A percentile compares a stretch with the other conserved stretches of the same genome.
Evolutionary conservation across 2,329 filamentous ascomycete species (phyloP).

Genomic region (Neobulgaria alba): DNA sequence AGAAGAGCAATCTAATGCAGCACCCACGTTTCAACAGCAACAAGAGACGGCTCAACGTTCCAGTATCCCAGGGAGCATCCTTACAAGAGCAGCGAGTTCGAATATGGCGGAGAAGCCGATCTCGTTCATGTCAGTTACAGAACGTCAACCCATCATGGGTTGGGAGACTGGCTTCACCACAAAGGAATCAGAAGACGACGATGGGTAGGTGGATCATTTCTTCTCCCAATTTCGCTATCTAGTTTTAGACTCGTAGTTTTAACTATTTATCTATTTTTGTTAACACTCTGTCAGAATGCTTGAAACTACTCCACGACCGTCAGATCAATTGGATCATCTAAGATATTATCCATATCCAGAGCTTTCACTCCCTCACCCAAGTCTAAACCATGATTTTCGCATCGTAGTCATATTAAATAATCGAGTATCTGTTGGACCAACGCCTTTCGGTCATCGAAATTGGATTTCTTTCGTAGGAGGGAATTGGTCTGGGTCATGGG

Average conservation of each 20-base stretch:
- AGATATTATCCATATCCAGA: conserved; percentile 29
- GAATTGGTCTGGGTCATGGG: conserved; percentile 41
- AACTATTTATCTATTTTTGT: no score
- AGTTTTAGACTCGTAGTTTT: no score
- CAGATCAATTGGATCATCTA: conserved; percentile 4
- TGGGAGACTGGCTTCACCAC: no score
- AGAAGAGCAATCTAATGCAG: not conserved
- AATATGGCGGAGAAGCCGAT: no score
- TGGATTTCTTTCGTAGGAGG: conserved; percentile 41
- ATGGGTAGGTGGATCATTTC: conserved; percentile 2
- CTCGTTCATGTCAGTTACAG: no score
- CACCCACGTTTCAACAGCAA: no score
- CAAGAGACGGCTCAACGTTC: no score
- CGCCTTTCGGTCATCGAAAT: conserved; percentile 36
- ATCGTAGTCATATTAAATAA: conserved; percentile 39
- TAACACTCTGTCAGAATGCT: conserved; percentile 5
- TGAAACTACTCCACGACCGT: conserved; percentile 14
- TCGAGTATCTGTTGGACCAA: conserved; percentile 35
- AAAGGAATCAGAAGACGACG: no score
- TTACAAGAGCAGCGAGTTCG: no score
- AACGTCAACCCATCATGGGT: no score
- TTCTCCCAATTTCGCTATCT: no score
- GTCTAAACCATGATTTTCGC: conserved; percentile 41
- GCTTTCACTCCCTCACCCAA: conserved; percentile 37
- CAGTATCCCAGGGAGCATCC: no score